Percentiles rank a stretch among this genome's conserved stretches.
Evolutionary conservation across 768 basidiomycete genomes (phyloP).

Genomic region (Russula vinacea): DNA sequence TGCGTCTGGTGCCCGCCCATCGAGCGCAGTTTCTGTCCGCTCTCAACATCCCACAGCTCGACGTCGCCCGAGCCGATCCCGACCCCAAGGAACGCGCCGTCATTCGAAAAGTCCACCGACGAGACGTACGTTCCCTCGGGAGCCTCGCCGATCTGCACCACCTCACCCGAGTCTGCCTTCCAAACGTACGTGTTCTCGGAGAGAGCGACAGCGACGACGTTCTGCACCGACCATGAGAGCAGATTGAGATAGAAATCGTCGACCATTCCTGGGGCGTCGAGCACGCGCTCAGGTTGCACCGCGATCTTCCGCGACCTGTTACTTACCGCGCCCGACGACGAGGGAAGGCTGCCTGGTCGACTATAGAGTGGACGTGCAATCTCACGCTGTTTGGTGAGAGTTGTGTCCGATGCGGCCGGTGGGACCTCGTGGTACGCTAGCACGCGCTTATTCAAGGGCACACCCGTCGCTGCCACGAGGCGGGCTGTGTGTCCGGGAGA

Average conservation of each 20-base stretch:
- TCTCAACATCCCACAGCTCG: constrained; percentile 92
- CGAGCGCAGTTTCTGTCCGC: constrained; percentile 75
- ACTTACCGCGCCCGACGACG: constrained; percentile 60
- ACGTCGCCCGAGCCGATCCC: constrained; percentile 81
- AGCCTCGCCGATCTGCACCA: constrained; percentile 72
- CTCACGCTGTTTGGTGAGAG: constrained; percentile 75
- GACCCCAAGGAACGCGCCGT: constrained; percentile 77
- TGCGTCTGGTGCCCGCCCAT: constrained; percentile 87
- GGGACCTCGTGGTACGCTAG: constrained; percentile 88
- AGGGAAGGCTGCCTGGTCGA: constrained; percentile 58
- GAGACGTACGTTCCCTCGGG: constrained; percentile 75
- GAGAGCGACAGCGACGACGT: constrained; percentile 87
- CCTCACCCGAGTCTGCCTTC: constrained; percentile 86
- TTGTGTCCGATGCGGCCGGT: constrained; percentile 71
- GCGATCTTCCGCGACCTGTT: constrained; percentile 80
- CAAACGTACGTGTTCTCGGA: constrained; percentile 88
- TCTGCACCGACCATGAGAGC: constrained; percentile 81
- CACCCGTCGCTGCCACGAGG: constrained; percentile 69
- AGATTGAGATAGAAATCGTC: constrained; percentile 99
- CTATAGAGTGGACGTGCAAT: constrained; percentile 73
- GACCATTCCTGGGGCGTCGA: constrained; percentile 89
- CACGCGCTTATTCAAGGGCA: constrained; percentile 76
- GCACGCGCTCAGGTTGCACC: constrained; percentile 84
- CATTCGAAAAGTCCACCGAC: constrained; percentile 73
- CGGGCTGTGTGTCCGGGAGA: constrained; percentile 80